Evolutionary conservation across 768 basidiomycete species (phyloP).

Genomic region (Mycena rebaudengoi): DNA sequence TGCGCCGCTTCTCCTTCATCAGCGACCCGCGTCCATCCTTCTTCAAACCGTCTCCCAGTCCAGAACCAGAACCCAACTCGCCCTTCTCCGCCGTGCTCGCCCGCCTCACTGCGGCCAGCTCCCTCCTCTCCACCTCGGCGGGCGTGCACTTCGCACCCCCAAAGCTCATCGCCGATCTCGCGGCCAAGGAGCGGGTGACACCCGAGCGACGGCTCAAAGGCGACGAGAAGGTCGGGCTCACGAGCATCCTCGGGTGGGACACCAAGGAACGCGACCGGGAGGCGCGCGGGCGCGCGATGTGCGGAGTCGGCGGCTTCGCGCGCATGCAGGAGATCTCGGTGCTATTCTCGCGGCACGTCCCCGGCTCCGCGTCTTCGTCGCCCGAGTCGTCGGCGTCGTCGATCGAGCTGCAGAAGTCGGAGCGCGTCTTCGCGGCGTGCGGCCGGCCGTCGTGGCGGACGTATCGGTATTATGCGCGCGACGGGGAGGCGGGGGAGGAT

Average conservation of each 20-base stretch:
- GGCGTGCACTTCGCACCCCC: slow-evolving; percentile 60
- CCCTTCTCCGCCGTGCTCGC: slow-evolving; percentile 51
- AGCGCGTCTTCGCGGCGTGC: slow-evolving; percentile 43
- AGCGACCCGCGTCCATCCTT: slow-evolving; percentile 36
- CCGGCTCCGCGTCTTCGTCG: slow-evolving; percentile 17
- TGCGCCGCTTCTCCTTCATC: slow-evolving; percentile 52
- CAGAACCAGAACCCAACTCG: slow-evolving; percentile 25
- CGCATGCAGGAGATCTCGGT: slow-evolving; percentile 66
- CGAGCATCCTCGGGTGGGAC: slow-evolving; percentile 70
- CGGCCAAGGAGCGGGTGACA: slow-evolving; percentile 55
- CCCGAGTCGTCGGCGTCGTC: slow-evolving; percentile 22
- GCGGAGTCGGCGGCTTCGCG: slow-evolving; percentile 60
- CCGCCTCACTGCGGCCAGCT: slow-evolving; percentile 48
- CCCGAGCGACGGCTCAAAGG: slow-evolving; percentile 54
- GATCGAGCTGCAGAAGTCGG: slow-evolving; percentile 20
- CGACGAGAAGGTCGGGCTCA: slow-evolving; percentile 63
- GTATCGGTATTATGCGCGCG: slow-evolving; percentile 56
- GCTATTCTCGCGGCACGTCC: slow-evolving; percentile 54
- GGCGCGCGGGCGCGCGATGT: slow-evolving; percentile 53
- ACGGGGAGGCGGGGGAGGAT: slow-evolving; percentile 36
- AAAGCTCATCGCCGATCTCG: slow-evolving; percentile 55
- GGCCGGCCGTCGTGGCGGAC: slow-evolving; percentile 59
- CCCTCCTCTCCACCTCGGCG: slow-evolving; percentile 61
- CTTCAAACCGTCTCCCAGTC: slow-evolving; percentile 16
- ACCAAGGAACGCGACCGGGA: slow-evolving; percentile 35